These are phyloP conservation scores for Ambrosiella xylebori DNA, from an alignment of 2,329 filamentous ascomycete genomes.

Conservation along the genomic window DNA sequence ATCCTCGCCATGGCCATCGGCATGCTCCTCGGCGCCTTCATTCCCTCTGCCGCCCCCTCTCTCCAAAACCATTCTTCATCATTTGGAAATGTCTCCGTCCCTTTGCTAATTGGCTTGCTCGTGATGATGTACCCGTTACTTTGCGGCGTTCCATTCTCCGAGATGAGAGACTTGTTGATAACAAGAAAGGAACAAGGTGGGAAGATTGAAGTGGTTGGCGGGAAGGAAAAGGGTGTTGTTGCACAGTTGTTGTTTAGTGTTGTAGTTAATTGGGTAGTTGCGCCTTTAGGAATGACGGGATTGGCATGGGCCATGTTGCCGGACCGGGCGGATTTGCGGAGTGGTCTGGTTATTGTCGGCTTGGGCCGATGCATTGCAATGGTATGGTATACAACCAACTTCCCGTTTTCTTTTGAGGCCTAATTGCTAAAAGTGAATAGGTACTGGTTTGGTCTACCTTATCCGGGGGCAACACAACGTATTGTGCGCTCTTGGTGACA, in stretches of 20 bases:
- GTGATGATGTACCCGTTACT: conserved; percentile 94
- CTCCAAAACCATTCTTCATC: conserved; percentile 39
- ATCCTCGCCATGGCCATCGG: conserved; percentile 62
- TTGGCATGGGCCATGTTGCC: conserved; percentile 53
- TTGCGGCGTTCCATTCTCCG: conserved; percentile 65
- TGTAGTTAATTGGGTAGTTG: conserved; percentile 66
- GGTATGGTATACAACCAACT: conserved; percentile 28
- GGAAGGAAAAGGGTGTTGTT: conserved; percentile 39
- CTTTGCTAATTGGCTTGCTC: conserved; percentile 63
- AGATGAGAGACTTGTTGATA: background rate
- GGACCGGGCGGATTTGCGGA: conserved; percentile 37
- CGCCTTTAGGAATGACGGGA: conserved; percentile 64
- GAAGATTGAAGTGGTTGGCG: no score
- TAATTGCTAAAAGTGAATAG: conserved; percentile 16
- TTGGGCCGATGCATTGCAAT: conserved; percentile 79
- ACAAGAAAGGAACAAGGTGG: background rate
- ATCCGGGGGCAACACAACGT: conserved; percentile 61
- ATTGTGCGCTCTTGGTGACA: conserved; percentile 66
- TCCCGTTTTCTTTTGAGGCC: background rate
- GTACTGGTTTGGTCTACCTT: conserved; percentile 50
- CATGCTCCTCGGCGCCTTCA: conserved; percentile 61
- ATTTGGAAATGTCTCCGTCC: conserved; percentile 52
- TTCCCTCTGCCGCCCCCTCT: conserved; percentile 39
- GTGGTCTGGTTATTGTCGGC: conserved; percentile 66
- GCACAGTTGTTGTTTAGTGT: conserved; percentile 65